phyloP scores from a whole-genome alignment of 495 filamentous ascomycete genomes.

The Tuber umbilicatum region DNA sequence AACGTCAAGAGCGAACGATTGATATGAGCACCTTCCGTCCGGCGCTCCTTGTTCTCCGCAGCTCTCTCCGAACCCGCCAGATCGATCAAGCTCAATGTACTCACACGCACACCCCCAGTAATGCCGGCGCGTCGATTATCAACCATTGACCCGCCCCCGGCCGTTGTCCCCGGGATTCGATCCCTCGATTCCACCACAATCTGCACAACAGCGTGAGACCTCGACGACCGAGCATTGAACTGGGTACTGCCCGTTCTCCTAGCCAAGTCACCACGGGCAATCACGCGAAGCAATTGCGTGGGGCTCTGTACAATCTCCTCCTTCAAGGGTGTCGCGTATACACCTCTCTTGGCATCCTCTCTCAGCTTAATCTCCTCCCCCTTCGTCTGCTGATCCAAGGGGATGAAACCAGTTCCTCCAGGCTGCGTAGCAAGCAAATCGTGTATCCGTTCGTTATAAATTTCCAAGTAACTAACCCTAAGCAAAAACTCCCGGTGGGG shows the following conservation, averaged over 20 bases:
- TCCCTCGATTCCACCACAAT: constrained; percentile 97
- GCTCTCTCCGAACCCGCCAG: constrained; percentile 92
- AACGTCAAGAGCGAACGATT: constrained; percentile 95
- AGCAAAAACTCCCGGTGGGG: constrained; percentile 90
- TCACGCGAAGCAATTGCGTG: constrained; percentile 88
- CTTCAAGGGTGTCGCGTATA: constrained; percentile 92
- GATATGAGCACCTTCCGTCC: constrained; percentile 94
- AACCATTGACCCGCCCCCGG: constrained; percentile 42
- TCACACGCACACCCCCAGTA: constrained; percentile 84
- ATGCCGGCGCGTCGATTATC: constrained; percentile 65
- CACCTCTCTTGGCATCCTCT: constrained; percentile 90
- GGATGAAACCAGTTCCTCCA: constrained; percentile 42
- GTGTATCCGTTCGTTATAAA: constrained; percentile 97
- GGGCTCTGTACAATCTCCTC: constrained; percentile 98
- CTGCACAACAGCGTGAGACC: constrained; percentile 95
- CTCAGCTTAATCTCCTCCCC: constrained; percentile 93
- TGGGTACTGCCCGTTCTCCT: constrained; percentile 86
- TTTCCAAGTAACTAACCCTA: constrained; percentile 95
- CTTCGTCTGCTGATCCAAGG: constrained; percentile 46
- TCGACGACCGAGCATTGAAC: constrained; percentile 91
- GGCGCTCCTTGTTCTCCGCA: constrained; percentile 87
- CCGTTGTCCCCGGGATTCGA: constrained; percentile 55
- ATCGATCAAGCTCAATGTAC: constrained; percentile 91
- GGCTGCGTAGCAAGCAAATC: constrained; percentile 74
- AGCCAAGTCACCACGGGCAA: constrained; percentile 87